Base-by-base conservation (phyloP, 345 rosid genomes). In the Moricandia arvensis region DNA sequence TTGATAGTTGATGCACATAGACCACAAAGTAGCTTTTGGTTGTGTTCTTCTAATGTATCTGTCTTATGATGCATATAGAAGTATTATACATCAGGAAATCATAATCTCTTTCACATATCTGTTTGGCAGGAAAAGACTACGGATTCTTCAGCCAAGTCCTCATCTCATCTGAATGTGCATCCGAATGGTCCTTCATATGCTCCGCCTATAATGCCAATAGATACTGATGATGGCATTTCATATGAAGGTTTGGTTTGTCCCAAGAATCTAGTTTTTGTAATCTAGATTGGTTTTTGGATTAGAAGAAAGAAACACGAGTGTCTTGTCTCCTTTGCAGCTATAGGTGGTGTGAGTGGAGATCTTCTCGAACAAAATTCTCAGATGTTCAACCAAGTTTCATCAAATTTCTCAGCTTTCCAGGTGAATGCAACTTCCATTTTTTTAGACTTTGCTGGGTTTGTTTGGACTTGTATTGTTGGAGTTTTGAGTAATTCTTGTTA, bases 341-440 rank as follows among this genome's bases (percentile, higher is more conserved):
- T 91, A 67, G 93, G 93, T 70, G 93, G 93, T 75, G 79, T 80
- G 47, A 85, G 85, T 2, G 91, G 91, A 74, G 89, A 89, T 73
- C 89, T 91, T 77, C 86, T 91, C 35, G 93, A 87, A 83, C 87
- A 89, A 80, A 89, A 86, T 82, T 75, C 93, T 58, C 91, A 91
- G 54, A 83, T 89, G 82, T 85, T 91, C 66, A 83, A 80, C 80
- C 95, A 88, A 85, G 83, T 89, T 60, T 83, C 91, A 68, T 51
- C 89, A 54, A 91, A 91, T 79, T 87, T 91, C 71, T 76, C 88
- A 21, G 76, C 88, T 72, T 85, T 82, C 64, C 95, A 91, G 95
- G 97, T 89, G 69, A 84, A 58, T 11, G 18, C 69, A 43, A 69
- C 65, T 69, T 45, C 47, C 33, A 61, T 37, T 34, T 59, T n/a